Conservation (phyloP, 2,329 filamentous ascomycete species). For the Hymenoscyphus scutula region DNA sequence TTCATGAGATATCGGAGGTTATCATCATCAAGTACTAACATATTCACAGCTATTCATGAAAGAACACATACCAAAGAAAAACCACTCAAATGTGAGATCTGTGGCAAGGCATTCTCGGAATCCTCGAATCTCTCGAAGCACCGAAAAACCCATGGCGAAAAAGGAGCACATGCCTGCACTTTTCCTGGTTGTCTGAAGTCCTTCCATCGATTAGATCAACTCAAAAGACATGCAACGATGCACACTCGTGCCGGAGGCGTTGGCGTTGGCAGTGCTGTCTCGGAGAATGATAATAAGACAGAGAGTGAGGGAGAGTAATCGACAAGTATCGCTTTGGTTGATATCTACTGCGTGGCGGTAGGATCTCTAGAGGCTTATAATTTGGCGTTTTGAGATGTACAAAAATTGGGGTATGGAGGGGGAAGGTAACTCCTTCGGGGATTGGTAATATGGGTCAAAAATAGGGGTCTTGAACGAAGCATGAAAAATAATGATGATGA, state of each 20-base stretch:
- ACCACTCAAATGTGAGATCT: conserved; percentile 57
- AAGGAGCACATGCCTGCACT: conserved; percentile 50
- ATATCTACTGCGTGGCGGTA: no score
- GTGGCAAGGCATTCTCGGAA: conserved; percentile 59
- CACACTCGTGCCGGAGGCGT: conserved; percentile 1
- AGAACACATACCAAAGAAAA: conserved; percentile 65
- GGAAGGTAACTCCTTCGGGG: no score
- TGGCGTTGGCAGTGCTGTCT: neutral
- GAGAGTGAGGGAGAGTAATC: conserved; percentile 13
- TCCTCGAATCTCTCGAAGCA: conserved; percentile 68
- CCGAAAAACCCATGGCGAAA: conserved; percentile 57
- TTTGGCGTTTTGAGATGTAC: no score
- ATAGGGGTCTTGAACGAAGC: no score
- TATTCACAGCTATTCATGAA: conserved; percentile 58
- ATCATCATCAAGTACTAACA: neutral
- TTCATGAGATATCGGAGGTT: conserved; percentile 1
- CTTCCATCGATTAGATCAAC: conserved; percentile 60
- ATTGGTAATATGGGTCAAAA: no score
- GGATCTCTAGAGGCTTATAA: no score
- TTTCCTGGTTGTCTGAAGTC: conserved; percentile 51
- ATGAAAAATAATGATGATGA: no score
- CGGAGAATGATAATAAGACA: conserved; percentile 10
- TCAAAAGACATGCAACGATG: conserved; percentile 51
- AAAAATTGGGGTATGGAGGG: no score
- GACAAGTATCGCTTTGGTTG: no score